Evolutionary conservation across 2,329 filamentous ascomycete species (phyloP).

Genomic region (Hypoxylon sp.): DNA sequence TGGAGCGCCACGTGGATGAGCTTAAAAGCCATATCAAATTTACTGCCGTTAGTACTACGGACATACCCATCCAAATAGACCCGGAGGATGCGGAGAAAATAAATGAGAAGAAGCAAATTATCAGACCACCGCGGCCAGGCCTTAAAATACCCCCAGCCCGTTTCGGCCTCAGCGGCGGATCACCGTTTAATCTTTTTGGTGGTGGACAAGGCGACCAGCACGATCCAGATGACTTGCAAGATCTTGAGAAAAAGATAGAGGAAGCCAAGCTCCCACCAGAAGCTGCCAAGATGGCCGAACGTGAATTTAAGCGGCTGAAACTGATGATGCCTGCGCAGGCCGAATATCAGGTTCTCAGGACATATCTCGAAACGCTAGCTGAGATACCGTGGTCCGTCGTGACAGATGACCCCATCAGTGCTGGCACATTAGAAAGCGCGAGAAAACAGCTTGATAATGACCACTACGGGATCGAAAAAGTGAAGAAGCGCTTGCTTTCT

Average conservation of each 20-base stretch:
- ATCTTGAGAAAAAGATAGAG: slow-evolving; percentile 89
- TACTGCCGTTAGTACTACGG: slow-evolving; percentile 79
- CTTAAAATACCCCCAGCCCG: slow-evolving; percentile 45
- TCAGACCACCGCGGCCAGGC: slow-evolving; percentile 49
- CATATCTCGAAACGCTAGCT: slow-evolving; percentile 92
- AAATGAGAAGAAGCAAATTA: slow-evolving; percentile 61
- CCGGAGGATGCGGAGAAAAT: slow-evolving; percentile 68
- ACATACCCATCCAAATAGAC: slow-evolving; percentile 71
- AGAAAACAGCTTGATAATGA: slow-evolving; percentile 94
- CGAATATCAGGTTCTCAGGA: slow-evolving; percentile 93
- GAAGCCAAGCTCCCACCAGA: slow-evolving; percentile 86
- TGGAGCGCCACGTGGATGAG: slow-evolving; percentile 84
- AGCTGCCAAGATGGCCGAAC: slow-evolving; percentile 89
- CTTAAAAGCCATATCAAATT: slow-evolving; percentile 92
- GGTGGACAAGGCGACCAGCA: slow-evolving; percentile 76
- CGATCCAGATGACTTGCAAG: slow-evolving; percentile 90
- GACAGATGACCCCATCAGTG: slow-evolving; percentile 88
- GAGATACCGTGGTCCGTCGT: slow-evolving; percentile 93
- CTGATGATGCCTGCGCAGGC: slow-evolving; percentile 98
- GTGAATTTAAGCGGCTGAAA: slow-evolving; percentile 87
- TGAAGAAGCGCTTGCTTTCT: slow-evolving; percentile 96
- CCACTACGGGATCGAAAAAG: slow-evolving; percentile 95
- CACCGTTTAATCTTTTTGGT: slow-evolving; percentile 59
- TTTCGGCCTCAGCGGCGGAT: slow-evolving; percentile 22
- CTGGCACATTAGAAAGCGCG: slow-evolving; percentile 82